Base-by-base conservation (phyloP, 1,284 basidiomycete species). In the Austroboletus niveus region DNA sequence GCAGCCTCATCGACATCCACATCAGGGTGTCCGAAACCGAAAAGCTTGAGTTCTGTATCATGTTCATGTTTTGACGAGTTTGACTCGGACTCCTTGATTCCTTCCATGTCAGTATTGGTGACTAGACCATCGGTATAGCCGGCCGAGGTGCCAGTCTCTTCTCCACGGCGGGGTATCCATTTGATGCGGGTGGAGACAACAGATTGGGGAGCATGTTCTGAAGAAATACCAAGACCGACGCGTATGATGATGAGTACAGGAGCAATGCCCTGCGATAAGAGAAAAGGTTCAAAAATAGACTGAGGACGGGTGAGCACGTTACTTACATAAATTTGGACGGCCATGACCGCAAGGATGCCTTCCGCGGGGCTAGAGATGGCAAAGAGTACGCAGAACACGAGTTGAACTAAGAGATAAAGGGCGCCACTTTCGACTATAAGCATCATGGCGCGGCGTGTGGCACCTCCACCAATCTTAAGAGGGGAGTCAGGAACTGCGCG, bases 301-400 rank as follows among this genome's bases (percentile, higher is more conserved):
- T 6, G 9, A 6, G 8, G 20, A 27, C 6, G 2, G 8, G 17
- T 32, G 7, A 35, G 38, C 9, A 22, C 5, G 20, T n/a, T 39
- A 22, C 68, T 58, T 48, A 72, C 74, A 47, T 77, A 76, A 36
- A 73, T 61, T 59, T 75, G 74, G 22, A 72, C 68, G n/a, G 70
- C 69, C 46, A 71, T 62, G 32, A 69, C 67, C 12, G 60, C 70
- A 17, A 69, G 53, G 45, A 77, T 63, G 8, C 57, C 68, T 51
- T 69, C 61, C 31, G 74, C 73, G 15, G 68, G 62, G 51, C 67
- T 62, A n/a, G 54, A 36, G 27, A 69, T 46, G 30, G 70, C 65
- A 49, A 72, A 71, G 22, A 76, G 63, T 10, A 71, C 54, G 50
- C 75, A 71, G 32, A 76, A 73, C 32, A 74, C 39, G 45, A 76